Percentiles rank a stretch among this genome's conserved stretches.
These are phyloP conservation scores for Eutrema japonicum DNA, from an alignment of 345 rosid species.

Conservation along the genomic window DNA sequence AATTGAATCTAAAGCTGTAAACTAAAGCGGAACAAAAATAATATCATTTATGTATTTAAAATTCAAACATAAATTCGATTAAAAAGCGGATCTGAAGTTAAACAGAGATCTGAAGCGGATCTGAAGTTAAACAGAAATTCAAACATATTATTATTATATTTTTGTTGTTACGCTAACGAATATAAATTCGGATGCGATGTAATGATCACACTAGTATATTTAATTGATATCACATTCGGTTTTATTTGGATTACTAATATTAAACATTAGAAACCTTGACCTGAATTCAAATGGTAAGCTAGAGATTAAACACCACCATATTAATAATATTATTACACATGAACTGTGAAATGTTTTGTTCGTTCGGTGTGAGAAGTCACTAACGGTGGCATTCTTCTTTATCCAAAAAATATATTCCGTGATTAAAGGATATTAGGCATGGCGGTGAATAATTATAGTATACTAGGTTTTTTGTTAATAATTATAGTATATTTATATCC, in stretches of 20 bases:
- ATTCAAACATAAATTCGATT: neutral
- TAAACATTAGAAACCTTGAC: neutral
- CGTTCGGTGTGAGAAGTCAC: conserved; percentile 18
- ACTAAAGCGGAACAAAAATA: neutral
- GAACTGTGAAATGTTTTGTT: conserved; percentile 5
- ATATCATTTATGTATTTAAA: neutral
- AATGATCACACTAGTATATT: too few species aligned
- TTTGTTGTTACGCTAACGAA: too few species aligned
- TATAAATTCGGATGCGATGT: too few species aligned
- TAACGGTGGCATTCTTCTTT: conserved; percentile 12
- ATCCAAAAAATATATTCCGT: neutral
- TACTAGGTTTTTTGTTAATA: neutral
- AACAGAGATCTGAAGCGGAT: neutral
- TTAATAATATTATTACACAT: neutral
- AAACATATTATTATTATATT: too few species aligned
- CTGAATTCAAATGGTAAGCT: neutral
- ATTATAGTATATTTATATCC: neutral
- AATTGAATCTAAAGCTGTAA: neutral
- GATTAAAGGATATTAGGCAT: conserved; percentile 22
- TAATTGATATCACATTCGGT: neutral
- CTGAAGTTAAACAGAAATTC: neutral
- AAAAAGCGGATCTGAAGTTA: neutral
- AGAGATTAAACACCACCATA: conserved; percentile 5
- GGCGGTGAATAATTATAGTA: conserved; percentile 16
- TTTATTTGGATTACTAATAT: neutral